Evolutionary conservation across 2,329 filamentous ascomycete species (phyloP).

Genomic region (Stemphylium lycopersici): DNA sequence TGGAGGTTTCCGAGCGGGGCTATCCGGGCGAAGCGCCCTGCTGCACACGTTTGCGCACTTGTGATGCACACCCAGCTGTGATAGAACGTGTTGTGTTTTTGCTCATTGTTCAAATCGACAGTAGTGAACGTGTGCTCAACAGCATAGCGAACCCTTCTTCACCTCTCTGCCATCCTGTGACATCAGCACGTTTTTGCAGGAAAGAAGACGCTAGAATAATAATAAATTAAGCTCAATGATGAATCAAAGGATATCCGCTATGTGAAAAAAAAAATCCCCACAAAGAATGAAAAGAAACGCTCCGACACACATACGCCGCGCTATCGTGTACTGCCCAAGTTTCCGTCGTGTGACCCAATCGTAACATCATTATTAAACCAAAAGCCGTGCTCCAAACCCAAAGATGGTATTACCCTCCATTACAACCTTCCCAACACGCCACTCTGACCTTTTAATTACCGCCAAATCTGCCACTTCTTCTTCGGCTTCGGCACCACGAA

Average conservation of each 20-base stretch:
- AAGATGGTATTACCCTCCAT: not conserved
- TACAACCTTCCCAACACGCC: not conserved
- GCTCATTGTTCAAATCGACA: too few relatives aligned
- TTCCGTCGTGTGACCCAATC: not conserved
- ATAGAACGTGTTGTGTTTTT: too few relatives aligned
- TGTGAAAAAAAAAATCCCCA: not conserved
- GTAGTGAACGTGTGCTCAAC: too few relatives aligned
- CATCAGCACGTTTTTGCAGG: not conserved
- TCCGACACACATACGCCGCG: constrained; percentile 2
- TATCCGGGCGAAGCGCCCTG: not conserved
- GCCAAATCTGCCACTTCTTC: constrained; percentile 49
- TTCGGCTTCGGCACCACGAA: constrained; percentile 49
- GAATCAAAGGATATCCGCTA: not conserved
- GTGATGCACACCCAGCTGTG: too few relatives aligned
- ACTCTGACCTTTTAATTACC: constrained; percentile 4
- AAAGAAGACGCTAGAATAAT: not conserved
- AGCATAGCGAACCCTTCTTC: too few relatives aligned
- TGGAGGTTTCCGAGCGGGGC: not conserved
- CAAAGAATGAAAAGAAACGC: not conserved
- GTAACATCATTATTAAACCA: constrained; percentile 9
- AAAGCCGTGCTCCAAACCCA: not conserved
- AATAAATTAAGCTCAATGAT: not conserved
- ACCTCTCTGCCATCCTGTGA: too few relatives aligned
- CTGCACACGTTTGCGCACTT: too few relatives aligned
- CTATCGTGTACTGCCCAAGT: not conserved